Percentiles rank a stretch among this genome's conserved stretches.
Conservation (phyloP, 108 stramenopile genomes). For the Cyclostephanos tholiformis region DNA sequence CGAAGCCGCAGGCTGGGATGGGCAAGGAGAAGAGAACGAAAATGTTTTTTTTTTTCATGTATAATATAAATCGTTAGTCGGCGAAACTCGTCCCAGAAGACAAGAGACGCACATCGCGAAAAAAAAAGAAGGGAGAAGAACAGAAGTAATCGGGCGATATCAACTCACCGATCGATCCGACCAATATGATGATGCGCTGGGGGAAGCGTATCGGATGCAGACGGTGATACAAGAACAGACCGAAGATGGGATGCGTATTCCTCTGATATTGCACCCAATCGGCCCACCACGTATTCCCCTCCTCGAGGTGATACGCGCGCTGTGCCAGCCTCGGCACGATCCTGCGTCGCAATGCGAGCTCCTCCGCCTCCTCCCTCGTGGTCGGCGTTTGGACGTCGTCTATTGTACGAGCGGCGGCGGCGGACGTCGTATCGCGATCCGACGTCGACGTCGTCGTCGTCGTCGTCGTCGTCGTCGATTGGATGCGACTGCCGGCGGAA, state of each 20-base stretch:
- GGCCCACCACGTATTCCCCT: constrained; percentile 36
- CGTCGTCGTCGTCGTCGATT: too few relatives aligned
- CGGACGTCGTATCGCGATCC: too few relatives aligned
- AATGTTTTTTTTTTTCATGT: not conserved
- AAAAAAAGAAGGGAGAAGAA: too few relatives aligned
- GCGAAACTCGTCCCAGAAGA: too few relatives aligned
- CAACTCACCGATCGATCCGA: constrained; percentile 54
- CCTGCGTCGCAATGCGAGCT: not conserved
- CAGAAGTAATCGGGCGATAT: too few relatives aligned
- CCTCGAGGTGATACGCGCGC: constrained; percentile 13
- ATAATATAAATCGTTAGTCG: too few relatives aligned
- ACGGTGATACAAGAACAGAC: constrained; percentile 71
- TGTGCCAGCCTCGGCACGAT: constrained; percentile 1
- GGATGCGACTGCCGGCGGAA: too few relatives aligned
- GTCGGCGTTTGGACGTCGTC: not conserved
- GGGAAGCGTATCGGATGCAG: constrained; percentile 65
- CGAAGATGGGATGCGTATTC: constrained; percentile 87
- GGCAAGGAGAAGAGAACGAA: not conserved
- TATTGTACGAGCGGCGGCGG: not conserved
- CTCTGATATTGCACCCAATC: constrained; percentile 77
- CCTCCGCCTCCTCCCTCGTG: not conserved
- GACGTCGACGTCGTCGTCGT: too few relatives aligned
- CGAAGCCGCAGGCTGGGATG: constrained; percentile 62
- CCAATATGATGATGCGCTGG: constrained; percentile 67
- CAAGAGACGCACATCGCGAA: too few relatives aligned